Evolutionary conservation across 2,329 filamentous ascomycete genomes (phyloP).

Genomic region (Talaromyces pinophilus): DNA sequence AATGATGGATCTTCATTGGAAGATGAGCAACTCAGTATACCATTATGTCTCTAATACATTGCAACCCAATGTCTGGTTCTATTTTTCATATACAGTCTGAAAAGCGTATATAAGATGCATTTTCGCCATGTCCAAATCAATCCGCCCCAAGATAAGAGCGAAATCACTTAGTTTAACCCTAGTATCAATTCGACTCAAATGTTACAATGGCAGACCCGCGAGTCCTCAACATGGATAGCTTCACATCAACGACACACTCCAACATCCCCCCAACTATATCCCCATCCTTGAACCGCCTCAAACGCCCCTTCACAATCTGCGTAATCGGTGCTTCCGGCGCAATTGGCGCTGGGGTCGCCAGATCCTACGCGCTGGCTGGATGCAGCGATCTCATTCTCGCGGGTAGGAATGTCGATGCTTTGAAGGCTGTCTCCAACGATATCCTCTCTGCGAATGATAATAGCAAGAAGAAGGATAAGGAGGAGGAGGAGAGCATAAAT

Average conservation of each 20-base stretch:
- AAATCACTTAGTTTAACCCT: background rate
- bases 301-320: constrained; percentile 32
- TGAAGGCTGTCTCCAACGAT: constrained; percentile 27
- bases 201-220: constrained; percentile 23
- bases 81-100: too few species aligned
- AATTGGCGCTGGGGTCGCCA: constrained; percentile 38
- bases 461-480: background rate
- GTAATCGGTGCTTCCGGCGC: constrained; percentile 38
- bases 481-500: constrained; percentile 13
- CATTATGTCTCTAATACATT: background rate
- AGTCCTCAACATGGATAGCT: constrained; percentile 24
- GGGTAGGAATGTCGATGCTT: constrained; percentile 31
- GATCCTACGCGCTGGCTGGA: constrained; percentile 35
- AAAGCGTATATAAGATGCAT: background rate
- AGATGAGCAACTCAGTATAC: background rate
- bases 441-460: background rate
- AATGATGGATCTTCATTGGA: background rate
- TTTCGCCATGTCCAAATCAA: background rate
- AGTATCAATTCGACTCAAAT: background rate
- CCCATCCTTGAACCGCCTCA: constrained; percentile 25
- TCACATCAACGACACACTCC: constrained; percentile 18
- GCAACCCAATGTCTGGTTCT: background rate
- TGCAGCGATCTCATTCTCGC: constrained; percentile 35
- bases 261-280: constrained; percentile 13
- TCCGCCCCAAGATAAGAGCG: background rate